Base-by-base conservation (phyloP, 2,329 filamentous ascomycete species). In the Coniochaeta sp. region DNA sequence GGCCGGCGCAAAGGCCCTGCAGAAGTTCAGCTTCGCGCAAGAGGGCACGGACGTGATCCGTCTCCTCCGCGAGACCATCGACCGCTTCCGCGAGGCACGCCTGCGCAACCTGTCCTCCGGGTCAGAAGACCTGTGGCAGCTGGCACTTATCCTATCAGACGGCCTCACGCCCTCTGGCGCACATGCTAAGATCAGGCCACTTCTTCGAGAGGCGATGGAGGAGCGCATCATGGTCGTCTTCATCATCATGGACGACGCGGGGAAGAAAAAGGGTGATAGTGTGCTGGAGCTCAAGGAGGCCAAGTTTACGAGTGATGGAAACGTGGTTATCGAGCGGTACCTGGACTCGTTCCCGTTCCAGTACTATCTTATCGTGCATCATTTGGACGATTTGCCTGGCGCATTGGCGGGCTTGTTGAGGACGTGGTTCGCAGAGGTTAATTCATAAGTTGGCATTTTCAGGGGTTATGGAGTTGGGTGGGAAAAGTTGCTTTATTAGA, bases 181-280 rank as follows among this genome's bases (percentile, higher is more conserved):
- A 56, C 93, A 98, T 72, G 90, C 92, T 19, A 81, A 85, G 6
- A 93, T 99, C 66, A 84, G 90, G 17, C 81, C 91, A 6, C 81
- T 98, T 24, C 86, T 99, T 12, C 83, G 95, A 11, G 89, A 93
- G 74, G 93, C 95, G 1, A 87, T 92, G 69, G 93, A 97, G 73
- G 91, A 97, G 75, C 83, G 92, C 17, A 96, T 99, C 71, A 97
- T 99, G 91, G 87, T 98, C 64, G 93, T 99, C 6, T 99, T 99
- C 73, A 91, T 99, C 67, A 89, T 99, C 68, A 91, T 99, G 70
- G 95, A 99, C 77, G 82, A 85, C 67, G 77, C 75, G 22, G 68
- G 74, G 26, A 77, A 79, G 64, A 79, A 80, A 65, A 75, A 79
- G 58, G 65, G 63, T 8, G 63, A 85, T 62, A 89, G 87, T 67